phyloP scores from a whole-genome alignment of 495 filamentous ascomycete genomes.

The Tuber borchii region DNA sequence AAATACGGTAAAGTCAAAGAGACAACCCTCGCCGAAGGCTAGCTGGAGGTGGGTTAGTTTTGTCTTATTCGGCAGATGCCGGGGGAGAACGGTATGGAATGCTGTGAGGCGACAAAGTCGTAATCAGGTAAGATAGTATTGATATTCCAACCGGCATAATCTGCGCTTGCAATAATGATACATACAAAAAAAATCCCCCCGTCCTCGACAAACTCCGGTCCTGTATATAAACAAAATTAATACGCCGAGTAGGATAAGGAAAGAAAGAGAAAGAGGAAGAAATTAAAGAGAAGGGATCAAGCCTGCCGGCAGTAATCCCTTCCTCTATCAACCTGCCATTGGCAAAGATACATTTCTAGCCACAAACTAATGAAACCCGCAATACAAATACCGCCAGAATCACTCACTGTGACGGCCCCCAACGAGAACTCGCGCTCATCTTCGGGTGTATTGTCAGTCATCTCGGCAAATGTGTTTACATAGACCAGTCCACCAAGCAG shows the following conservation, averaged over 20 bases:
- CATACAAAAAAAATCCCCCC: neutral
- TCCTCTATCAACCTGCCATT: slow-evolving; percentile 70
- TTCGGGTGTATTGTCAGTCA: slow-evolving; percentile 66
- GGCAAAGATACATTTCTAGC: slow-evolving; percentile 77
- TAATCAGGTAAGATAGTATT: neutral
- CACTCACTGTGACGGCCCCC: slow-evolving; percentile 82
- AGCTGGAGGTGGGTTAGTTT: neutral
- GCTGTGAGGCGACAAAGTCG: neutral
- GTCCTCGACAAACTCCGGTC: neutral
- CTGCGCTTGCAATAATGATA: neutral
- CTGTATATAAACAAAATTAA: neutral
- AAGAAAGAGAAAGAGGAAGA: neutral
- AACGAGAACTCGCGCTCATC: slow-evolving; percentile 85
- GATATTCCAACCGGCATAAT: neutral
- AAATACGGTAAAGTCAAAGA: too few species aligned
- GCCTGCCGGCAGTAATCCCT: slow-evolving; percentile 62
- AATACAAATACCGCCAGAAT: slow-evolving; percentile 82
- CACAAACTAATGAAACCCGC: slow-evolving; percentile 78
- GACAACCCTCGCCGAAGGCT: too few species aligned
- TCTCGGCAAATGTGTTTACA: slow-evolving; percentile 90
- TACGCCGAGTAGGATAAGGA: neutral
- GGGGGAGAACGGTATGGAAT: neutral
- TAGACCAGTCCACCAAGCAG: slow-evolving; percentile 85
- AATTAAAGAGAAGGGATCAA: slow-evolving; percentile 7
- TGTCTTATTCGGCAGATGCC: neutral